Percentiles rank a stretch among this genome's conserved stretches.
phyloP scores from a whole-genome alignment of 1,284 basidiomycete species.

The Malassezia obtusa region DNA sequence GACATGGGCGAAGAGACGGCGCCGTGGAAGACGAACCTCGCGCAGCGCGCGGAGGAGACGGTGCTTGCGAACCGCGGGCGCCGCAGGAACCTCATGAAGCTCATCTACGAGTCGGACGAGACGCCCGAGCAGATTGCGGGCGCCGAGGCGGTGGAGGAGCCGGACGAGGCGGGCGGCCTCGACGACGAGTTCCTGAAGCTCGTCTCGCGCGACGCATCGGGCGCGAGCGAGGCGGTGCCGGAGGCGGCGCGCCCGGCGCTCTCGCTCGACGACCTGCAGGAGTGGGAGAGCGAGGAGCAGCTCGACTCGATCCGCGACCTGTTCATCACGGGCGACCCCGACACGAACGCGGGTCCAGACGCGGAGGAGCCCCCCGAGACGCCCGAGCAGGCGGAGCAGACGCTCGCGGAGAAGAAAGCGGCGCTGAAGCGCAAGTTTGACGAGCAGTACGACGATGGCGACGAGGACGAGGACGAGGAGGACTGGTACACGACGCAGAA shows the following conservation, averaged over 20 bases:
- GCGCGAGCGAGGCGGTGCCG: conserved; percentile 49
- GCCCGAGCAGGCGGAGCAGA: conserved; percentile 48
- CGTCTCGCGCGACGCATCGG: conserved; percentile 19
- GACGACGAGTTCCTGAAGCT: conserved; percentile 63
- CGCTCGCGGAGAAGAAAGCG: conserved; percentile 75
- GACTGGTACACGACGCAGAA: conserved; percentile 59
- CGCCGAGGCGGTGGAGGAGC: conserved; percentile 14
- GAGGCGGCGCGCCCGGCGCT: conserved; percentile 63
- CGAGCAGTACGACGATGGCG: conserved; percentile 88
- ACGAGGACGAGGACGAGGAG: conserved; percentile 47
- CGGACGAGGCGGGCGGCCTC: conserved; percentile 32
- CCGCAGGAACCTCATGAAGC: conserved; percentile 65
- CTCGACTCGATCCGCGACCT: conserved; percentile 75
- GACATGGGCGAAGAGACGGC: conserved; percentile 20
- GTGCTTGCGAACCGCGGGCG: conserved; percentile 43
- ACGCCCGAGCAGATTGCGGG: conserved; percentile 63
- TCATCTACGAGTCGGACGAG: conserved; percentile 68
- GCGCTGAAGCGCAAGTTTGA: conserved; percentile 88
- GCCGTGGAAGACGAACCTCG: conserved; percentile 73
- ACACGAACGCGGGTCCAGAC: conserved; percentile 16
- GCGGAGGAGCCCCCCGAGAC: conserved; percentile 48
- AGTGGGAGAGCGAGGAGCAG: conserved; percentile 74
- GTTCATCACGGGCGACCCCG: conserved; percentile 71
- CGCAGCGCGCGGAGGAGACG: conserved; percentile 56
- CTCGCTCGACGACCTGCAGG: conserved; percentile 53